A percentile compares a stretch with the other conserved stretches of the same genome.
phyloP scores from a whole-genome alignment of 2,329 filamentous ascomycete species.

The Fusarium austroafricanum region DNA sequence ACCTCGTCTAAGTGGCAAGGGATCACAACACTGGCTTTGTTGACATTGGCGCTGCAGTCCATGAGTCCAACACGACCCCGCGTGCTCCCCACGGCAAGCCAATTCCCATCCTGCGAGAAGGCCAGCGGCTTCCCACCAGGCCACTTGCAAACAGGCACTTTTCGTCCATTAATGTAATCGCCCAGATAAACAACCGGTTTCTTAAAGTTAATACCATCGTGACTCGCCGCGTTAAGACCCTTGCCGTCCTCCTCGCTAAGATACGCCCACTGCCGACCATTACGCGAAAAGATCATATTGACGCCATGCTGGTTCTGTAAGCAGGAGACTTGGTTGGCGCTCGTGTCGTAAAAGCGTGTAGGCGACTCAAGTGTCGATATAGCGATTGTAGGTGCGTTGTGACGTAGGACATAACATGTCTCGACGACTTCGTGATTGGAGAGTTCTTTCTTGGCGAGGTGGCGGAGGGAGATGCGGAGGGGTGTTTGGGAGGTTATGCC shows the following conservation, averaged over 20 bases:
- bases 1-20: slow-evolving; percentile 44
- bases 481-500: slow-evolving; percentile 44
- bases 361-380: slow-evolving; percentile 43
- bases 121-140: slow-evolving; percentile 40
- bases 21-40: slow-evolving; percentile 31
- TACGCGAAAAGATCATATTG: slow-evolving; percentile 38
- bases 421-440: slow-evolving; percentile 43
- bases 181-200: slow-evolving; percentile 40
- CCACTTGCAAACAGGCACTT: slow-evolving; percentile 36
- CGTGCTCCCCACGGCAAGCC: slow-evolving; percentile 40
- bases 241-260: slow-evolving; percentile 42
- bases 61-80: slow-evolving; percentile 42
- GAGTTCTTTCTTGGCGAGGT: slow-evolving; percentile 45
- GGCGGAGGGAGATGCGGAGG: slow-evolving; percentile 40
- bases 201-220: slow-evolving; percentile 40
- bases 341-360: slow-evolving; percentile 43
- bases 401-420: slow-evolving; percentile 37
- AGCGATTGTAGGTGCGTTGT: slow-evolving; percentile 35
- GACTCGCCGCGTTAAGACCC: slow-evolving; percentile 33
- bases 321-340: slow-evolving; percentile 35
- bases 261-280: slow-evolving; percentile 43
- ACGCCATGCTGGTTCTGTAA: slow-evolving; percentile 43
- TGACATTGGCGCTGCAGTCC: slow-evolving; percentile 29
- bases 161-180: slow-evolving; percentile 42
- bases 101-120: slow-evolving; percentile 41